phyloP scores from a whole-genome alignment of 169 alveolate genomes.

The Eimeria acervulina region DNA sequence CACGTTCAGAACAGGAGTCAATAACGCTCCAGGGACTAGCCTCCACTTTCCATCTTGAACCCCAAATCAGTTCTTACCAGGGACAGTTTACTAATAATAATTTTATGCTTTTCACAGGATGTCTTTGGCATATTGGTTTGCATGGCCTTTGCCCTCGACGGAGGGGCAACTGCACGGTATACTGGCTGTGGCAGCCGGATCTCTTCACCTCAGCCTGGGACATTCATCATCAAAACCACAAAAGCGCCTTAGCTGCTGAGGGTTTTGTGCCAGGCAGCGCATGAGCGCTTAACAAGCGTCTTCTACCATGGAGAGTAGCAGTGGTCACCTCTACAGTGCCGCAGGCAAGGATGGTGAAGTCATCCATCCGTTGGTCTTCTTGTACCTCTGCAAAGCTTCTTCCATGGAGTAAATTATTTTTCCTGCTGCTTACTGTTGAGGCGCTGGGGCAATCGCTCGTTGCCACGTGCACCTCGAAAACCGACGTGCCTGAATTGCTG shows the following conservation, averaged over 20 bases:
- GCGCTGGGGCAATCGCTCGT: not conserved
- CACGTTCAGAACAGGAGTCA: not conserved
- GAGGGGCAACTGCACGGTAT: not conserved
- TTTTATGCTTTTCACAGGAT: not conserved
- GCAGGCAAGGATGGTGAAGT: conserved; percentile 17
- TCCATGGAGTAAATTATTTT: not conserved
- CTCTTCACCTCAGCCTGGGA: not conserved
- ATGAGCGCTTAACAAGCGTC: not conserved
- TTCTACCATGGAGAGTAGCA: not conserved
- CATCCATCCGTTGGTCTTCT: not conserved
- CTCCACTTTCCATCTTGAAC: not conserved
- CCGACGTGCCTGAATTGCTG: not conserved
- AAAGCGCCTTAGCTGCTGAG: not conserved
- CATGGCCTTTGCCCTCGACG: not conserved
- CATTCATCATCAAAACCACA: not conserved
- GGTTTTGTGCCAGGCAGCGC: not conserved
- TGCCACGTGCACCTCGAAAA: not conserved
- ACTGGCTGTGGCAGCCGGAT: not conserved
- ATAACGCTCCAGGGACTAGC: not conserved
- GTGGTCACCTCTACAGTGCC: not conserved
- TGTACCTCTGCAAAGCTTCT: not conserved
- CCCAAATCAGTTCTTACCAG: not conserved
- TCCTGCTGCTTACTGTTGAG: not conserved
- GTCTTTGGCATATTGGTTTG: not conserved
- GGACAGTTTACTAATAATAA: not conserved